Evolutionary conservation across 495 filamentous ascomycete species (phyloP).

Genomic region (Neurospora tetrasperma): DNA sequence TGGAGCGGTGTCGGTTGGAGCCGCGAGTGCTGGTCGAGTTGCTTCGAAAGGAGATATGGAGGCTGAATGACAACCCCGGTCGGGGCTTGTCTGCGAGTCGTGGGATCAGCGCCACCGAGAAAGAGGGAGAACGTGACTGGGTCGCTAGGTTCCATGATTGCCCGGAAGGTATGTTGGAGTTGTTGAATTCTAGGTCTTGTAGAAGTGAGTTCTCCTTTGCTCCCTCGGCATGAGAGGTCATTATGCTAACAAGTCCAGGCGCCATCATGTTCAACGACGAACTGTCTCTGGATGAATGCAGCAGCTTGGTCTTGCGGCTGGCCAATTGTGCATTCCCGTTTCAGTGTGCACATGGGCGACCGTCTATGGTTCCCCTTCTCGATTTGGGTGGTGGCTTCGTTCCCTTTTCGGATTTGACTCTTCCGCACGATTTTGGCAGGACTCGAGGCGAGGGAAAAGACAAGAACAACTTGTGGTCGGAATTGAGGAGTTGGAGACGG

Average conservation of each 20-base stretch:
- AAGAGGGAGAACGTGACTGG: conserved; percentile 34
- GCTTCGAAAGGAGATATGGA: conserved; percentile 67
- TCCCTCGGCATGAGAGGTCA: too few species aligned
- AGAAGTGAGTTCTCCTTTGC: conserved; percentile 39
- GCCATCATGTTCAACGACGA: conserved; percentile 97
- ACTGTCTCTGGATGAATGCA: conserved; percentile 55
- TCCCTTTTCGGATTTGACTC: background rate
- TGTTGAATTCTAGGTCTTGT: conserved; percentile 85
- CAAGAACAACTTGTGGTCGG: background rate
- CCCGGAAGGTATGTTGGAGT: conserved; percentile 68
- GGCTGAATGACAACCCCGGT: conserved; percentile 23
- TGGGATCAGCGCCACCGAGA: background rate
- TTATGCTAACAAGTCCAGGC: conserved; percentile 20
- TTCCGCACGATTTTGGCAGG: background rate
- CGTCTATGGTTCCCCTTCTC: conserved; percentile 64
- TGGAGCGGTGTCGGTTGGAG: conserved; percentile 64
- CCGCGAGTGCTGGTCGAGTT: conserved; percentile 58
- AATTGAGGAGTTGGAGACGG: background rate
- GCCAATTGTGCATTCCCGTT: conserved; percentile 74
- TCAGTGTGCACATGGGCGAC: conserved; percentile 82
- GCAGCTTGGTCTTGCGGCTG: conserved; percentile 49
- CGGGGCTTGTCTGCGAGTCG: background rate
- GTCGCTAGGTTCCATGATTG: conserved; percentile 51
- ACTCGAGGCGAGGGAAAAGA: background rate
- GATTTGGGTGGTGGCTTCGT: conserved; percentile 33